A percentile compares a stretch with the other conserved stretches of the same genome.
Conservation (phyloP, 257 asterid species). For the Thymus quinquecostatus region DNA sequence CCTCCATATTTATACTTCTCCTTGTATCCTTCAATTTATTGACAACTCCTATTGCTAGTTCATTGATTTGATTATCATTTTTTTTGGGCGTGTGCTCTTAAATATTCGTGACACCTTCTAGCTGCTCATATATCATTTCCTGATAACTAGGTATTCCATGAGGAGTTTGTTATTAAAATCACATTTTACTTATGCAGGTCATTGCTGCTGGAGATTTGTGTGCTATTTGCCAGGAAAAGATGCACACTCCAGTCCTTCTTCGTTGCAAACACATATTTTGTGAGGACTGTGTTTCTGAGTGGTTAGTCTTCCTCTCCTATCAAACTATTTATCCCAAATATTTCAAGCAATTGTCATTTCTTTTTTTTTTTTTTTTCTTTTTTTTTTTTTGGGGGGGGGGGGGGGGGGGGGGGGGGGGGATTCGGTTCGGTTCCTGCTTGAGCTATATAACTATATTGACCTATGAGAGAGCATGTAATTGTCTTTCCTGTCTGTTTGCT, state of each 20-base stretch:
- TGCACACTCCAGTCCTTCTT: constrained; percentile 77
- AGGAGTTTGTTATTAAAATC: constrained; percentile 10
- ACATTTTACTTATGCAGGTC: constrained; percentile 50
- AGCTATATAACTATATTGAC: too few species aligned
- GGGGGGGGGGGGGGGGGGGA: too few species aligned
- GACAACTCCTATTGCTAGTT: too few species aligned
- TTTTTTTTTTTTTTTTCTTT: not conserved
- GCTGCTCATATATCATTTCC: constrained; percentile 4
- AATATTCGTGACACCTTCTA: not conserved
- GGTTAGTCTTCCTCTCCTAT: constrained; percentile 51
- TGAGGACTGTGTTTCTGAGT: constrained; percentile 87
- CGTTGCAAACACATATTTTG: constrained; percentile 91
- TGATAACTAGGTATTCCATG: constrained; percentile 7
- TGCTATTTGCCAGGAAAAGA: constrained; percentile 91
- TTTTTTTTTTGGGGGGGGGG: too few species aligned
- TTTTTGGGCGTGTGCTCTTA: constrained; percentile 1
- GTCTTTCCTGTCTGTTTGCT: not conserved
- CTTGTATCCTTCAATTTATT: too few species aligned
- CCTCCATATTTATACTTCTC: too few species aligned
- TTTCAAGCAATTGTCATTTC: not conserved
- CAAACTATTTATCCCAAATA: constrained; percentile 1
- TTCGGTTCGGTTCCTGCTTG: too few species aligned
- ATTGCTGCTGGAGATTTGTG: constrained; percentile 81
- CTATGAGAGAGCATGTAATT: not conserved
- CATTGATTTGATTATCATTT: too few species aligned